phyloP scores from a whole-genome alignment of 2,329 filamentous ascomycete species.

The Monosporascus sp. region DNA sequence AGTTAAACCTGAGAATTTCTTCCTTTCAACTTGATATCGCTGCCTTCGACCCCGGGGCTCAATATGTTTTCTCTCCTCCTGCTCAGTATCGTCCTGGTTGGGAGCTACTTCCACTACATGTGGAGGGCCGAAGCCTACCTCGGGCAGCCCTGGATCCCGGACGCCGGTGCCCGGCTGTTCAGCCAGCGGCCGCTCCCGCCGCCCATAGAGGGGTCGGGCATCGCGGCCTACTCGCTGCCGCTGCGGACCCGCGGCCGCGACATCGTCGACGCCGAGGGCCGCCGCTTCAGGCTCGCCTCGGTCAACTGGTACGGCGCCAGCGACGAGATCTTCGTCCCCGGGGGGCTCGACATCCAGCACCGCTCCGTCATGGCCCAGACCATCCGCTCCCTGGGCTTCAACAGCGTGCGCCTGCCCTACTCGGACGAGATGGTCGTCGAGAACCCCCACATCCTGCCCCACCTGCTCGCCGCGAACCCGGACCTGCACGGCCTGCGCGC shows the following conservation, averaged over 20 bases:
- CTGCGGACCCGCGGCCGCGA: constrained; percentile 55
- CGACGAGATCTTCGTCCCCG: constrained; percentile 60
- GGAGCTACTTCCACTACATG: constrained; percentile 36
- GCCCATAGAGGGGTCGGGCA: constrained; percentile 37
- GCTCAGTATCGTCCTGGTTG: constrained; percentile 30
- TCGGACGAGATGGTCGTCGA: constrained; percentile 61
- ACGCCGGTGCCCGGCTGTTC: constrained; percentile 42
- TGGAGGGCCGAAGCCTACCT: constrained; percentile 42
- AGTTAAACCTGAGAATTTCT: constrained; percentile 31
- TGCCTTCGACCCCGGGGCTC: not conserved
- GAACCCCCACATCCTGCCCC: constrained; percentile 50
- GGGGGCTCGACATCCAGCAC: constrained; percentile 60
- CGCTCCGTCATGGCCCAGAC: constrained; percentile 55
- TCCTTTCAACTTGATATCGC: too few species aligned
- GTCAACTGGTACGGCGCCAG: constrained; percentile 70
- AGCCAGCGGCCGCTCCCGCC: constrained; percentile 42
- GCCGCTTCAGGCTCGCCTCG: constrained; percentile 57
- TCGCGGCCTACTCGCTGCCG: constrained; percentile 49
- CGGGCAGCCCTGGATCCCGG: constrained; percentile 44
- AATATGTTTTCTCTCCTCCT: constrained; percentile 32
- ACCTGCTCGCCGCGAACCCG: constrained; percentile 52
- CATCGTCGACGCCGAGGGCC: constrained; percentile 52
- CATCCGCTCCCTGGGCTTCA: constrained; percentile 61
- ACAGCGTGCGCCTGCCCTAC: constrained; percentile 65
- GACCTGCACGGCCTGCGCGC: constrained; percentile 54